Percentiles rank a stretch among this genome's conserved stretches.
Evolutionary conservation across 441 rosid species (phyloP).

Genomic region (Codiaeum variegatum): DNA sequence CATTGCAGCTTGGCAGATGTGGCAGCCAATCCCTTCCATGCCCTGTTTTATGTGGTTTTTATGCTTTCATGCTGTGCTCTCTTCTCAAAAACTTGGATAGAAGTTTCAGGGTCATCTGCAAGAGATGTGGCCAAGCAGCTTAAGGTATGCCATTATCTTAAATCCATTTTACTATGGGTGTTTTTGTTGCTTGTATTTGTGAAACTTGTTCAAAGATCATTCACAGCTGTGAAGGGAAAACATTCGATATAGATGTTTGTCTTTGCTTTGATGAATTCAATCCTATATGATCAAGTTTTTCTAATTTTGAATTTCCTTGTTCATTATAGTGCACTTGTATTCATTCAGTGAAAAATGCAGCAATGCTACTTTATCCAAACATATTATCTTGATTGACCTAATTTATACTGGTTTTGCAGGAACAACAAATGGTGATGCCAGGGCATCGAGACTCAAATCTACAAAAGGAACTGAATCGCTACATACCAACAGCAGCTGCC

Average conservation of each 20-base stretch:
- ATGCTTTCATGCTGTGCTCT: constrained; percentile 87
- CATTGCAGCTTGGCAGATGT: constrained; percentile 64
- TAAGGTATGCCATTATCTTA: constrained; percentile 42
- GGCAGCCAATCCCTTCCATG: constrained; percentile 96
- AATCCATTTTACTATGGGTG: background rate
- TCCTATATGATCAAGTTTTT: background rate
- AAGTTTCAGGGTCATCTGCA: constrained; percentile 95
- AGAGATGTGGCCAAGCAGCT: constrained; percentile 93
- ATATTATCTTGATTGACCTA: background rate
- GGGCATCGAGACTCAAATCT: constrained; percentile 87
- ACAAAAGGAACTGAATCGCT: constrained; percentile 81
- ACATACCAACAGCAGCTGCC: constrained; percentile 85
- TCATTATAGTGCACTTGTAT: background rate
- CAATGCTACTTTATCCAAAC: background rate
- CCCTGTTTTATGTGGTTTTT: constrained; percentile 77
- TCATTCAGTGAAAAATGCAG: background rate
- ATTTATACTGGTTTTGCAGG: constrained; percentile 37
- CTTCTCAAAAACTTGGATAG: constrained; percentile 96
- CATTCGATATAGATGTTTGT: background rate
- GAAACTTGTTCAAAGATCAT: background rate
- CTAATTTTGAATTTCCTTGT: background rate
- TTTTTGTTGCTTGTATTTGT: background rate
- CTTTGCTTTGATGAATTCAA: background rate
- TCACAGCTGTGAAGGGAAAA: background rate
- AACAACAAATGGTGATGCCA: constrained; percentile 98